Base-by-base conservation (phyloP, 208 protist species). In the Trypanosoma cruzi region DNA sequence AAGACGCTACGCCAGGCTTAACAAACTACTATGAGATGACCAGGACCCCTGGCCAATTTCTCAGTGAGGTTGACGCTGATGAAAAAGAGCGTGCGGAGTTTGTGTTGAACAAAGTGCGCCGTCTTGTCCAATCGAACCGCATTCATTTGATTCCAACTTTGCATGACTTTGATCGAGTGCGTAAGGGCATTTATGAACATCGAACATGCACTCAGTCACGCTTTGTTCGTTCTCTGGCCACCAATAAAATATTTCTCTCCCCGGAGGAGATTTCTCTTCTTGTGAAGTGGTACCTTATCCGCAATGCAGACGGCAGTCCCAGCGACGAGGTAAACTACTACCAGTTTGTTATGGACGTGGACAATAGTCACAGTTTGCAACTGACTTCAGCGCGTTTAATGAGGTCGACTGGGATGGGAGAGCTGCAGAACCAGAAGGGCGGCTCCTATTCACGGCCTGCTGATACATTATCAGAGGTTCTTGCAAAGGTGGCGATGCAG, bases 281-380 rank as follows among this genome's bases (percentile, higher is more conserved):
- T 24, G 82, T 88, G 18, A 75, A 79, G 49, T 90, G 89, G 58
- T 97, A 97, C 75, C 77, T 80, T 18, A 79, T 93, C 10, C 85
- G 86, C 1, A 75, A 67, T 64, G 65, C 82, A 5, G 85, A 92
- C 49, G 90, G 87, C 22, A 72, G 70, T 22, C 77, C 79, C 18
- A 87, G 81, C 64, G 86, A 89, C 37, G 83, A 91, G 42, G 85
- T 97, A 29, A 93, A 96, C 63, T 97, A 97, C 69, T 88, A 91
- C 55, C 75, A 88, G 59, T 97, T 97, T 68, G 82, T 94, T 0
- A 77, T 86, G 66, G 90, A 97, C 68, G 88, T 97, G 1, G 90
- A 96, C 32, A 70, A 81, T 10, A 64, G 71, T 24, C 73, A 92
- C 64, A 73, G 72, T 42, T 68, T 24, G 13, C 62, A 72, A 32